These are phyloP conservation scores for Umbellularia californica DNA, from an alignment of 164 flowering plant genomes.

Conservation along the genomic window DNA sequence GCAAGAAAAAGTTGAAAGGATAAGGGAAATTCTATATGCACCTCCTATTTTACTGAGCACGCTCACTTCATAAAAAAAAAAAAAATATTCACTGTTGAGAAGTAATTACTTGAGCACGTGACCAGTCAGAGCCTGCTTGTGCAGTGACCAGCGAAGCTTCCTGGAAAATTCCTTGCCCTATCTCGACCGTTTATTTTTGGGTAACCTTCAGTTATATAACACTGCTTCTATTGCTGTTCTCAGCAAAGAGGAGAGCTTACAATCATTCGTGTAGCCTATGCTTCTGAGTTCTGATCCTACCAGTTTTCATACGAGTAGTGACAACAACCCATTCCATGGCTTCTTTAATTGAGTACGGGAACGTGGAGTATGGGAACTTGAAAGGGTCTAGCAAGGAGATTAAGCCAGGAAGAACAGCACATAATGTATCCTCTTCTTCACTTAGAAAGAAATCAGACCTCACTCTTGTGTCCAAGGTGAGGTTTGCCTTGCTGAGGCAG, in stretches of 20 bases:
- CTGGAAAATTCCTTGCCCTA: no score
- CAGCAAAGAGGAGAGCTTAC: not conserved
- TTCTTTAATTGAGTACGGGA: not conserved
- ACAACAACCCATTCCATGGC: not conserved
- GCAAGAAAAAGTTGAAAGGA: no score
- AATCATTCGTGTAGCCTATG: not conserved
- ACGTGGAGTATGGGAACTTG: slow-evolving; percentile 4
- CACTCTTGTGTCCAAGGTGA: slow-evolving; percentile 20
- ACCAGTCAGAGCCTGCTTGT: no score
- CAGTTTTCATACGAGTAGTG: not conserved
- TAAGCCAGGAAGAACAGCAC: slow-evolving; percentile 18
- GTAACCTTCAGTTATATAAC: no score
- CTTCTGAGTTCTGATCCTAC: not conserved
- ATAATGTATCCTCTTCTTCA: slow-evolving; percentile 32
- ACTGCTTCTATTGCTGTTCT: no score
- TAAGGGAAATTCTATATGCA: no score
- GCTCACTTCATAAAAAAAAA: no score
- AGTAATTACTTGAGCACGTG: no score
- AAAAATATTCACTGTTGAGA: no score
- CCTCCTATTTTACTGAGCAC: no score
- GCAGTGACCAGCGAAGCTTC: no score
- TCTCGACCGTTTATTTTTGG: no score
- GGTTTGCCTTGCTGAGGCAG: slow-evolving; percentile 21
- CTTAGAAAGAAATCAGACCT: slow-evolving; percentile 39
- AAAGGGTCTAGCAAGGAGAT: slow-evolving; percentile 15